Base-by-base conservation (phyloP, 2,329 filamentous ascomycete genomes). In the Penicillium sp. region DNA sequence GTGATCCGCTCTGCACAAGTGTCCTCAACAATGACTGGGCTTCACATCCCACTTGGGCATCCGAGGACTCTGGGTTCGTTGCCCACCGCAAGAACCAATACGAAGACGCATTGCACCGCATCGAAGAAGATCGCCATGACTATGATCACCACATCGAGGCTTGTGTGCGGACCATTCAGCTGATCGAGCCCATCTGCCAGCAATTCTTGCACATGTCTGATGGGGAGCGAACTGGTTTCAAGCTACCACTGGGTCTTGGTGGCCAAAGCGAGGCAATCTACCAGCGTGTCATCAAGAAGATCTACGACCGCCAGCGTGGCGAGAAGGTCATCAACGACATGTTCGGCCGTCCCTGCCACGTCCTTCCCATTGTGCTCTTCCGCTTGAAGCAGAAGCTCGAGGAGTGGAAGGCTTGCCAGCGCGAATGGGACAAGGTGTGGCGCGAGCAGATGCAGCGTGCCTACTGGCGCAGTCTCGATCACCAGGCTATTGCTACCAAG, bases 371-470 rank as follows among this genome's bases (percentile, higher is more conserved):
- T 36, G 84, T 99, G 27, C 80, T 99, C 56, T 88, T 90, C 48
- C 86, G 94, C 11, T 82, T 99, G 64, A 97, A 97, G 77, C 91
- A 95, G 67, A 97, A 97, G 72, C 88, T 95, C 43, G 94, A 99
- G 73, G 92, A 97, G 67, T 99, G 94, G 94, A 91, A 96, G 61
- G 92, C 95, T 63, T 93, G 91, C 5, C 92, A 90, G 80, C 91
- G 94, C 31, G 95, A 99, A 71, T 99, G 94, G 94, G 92, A 97
- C 74, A 97, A 97, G 75, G 92, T 99, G 7, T 99, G 94, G 94
- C 91, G 94, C 60, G 88, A 91, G 47, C 94, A 97, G 77, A 97
- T 93, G 22, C 89, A 96, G 69, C 88, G 89, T 67, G 93, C 96
- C 79, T 96, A 97, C 75, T 90, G 95, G 77, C 95, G 92, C 78